A percentile compares a stretch with the other conserved stretches of the same genome.
These are phyloP conservation scores for Xerocomellus intermedius DNA, from an alignment of 768 basidiomycete genomes.

Conservation along the genomic window DNA sequence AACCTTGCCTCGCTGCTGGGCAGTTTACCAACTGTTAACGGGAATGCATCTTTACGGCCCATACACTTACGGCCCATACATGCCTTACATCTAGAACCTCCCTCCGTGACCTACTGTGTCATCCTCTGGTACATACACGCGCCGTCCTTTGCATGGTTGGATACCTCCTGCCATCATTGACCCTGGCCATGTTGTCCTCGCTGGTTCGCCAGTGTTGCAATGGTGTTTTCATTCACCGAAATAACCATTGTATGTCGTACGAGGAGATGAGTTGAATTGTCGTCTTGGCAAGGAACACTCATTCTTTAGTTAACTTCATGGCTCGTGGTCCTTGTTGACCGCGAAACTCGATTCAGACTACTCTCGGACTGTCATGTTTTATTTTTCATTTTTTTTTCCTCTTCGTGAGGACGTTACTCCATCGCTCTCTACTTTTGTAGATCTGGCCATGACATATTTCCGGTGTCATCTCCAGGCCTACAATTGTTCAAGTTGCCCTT, in stretches of 20 bases:
- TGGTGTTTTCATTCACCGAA: not conserved
- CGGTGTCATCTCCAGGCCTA: slow-evolving; percentile 1
- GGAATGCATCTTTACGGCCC: too few relatives aligned
- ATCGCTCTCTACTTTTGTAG: not conserved
- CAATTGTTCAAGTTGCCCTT: not conserved
- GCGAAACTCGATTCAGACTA: slow-evolving; percentile 39
- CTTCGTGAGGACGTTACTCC: slow-evolving; percentile 13
- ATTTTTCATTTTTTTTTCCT: not conserved
- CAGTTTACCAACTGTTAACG: too few relatives aligned
- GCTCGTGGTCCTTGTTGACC: slow-evolving; percentile 14
- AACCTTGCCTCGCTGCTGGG: too few relatives aligned
- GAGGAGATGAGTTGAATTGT: slow-evolving; percentile 15
- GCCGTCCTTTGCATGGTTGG: not conserved
- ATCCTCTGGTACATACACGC: slow-evolving; percentile 3
- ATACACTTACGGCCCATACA: not conserved
- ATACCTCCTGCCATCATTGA: not conserved
- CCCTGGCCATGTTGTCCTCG: slow-evolving; percentile 2
- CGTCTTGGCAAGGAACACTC: not conserved
- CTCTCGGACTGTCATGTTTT: slow-evolving; percentile 25
- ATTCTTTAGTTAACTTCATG: slow-evolving; percentile 32
- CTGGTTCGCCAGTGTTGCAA: slow-evolving; percentile 11
- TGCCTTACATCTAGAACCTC: not conserved
- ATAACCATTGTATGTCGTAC: slow-evolving; percentile 4
- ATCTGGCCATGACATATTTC: not conserved
- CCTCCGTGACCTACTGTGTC: not conserved